Evolutionary conservation across 176 grass and related monocot species (phyloP).

Genomic region (Musa beccarii): DNA sequence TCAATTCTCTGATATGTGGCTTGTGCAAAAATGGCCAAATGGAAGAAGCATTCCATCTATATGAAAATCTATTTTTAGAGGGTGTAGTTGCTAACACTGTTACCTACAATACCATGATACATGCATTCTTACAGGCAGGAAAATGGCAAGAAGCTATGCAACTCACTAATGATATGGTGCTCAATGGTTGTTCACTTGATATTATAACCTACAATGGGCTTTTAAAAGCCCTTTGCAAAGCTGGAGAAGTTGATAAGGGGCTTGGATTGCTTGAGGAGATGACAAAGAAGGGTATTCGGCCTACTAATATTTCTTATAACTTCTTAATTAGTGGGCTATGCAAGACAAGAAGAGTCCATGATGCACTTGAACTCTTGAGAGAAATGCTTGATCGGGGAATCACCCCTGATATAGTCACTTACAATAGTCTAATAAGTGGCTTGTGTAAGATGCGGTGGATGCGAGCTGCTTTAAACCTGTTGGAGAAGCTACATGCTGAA

Average conservation of each 20-base stretch:
- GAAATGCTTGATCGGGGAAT: slow-evolving; percentile 69
- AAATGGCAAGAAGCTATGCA: slow-evolving; percentile 56
- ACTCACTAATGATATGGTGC: slow-evolving; percentile 67
- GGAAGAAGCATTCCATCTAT: slow-evolving; percentile 52
- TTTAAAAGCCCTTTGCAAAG: slow-evolving; percentile 74
- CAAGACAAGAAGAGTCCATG: slow-evolving; percentile 51
- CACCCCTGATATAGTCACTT: slow-evolving; percentile 80
- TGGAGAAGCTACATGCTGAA: slow-evolving; percentile 69
- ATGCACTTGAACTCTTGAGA: slow-evolving; percentile 69
- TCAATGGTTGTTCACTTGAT: slow-evolving; percentile 59
- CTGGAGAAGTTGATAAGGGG: slow-evolving; percentile 50
- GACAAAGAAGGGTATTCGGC: slow-evolving; percentile 59
- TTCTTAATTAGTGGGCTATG: slow-evolving; percentile 69
- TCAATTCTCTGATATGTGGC: slow-evolving; percentile 74
- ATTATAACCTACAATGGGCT: slow-evolving; percentile 78
- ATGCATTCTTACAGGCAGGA: slow-evolving; percentile 43
- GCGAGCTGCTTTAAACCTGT: slow-evolving; percentile 67
- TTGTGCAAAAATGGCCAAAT: slow-evolving; percentile 50
- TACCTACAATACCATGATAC: slow-evolving; percentile 82
- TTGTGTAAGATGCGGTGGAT: slow-evolving; percentile 74
- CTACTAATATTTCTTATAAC: slow-evolving; percentile 87
- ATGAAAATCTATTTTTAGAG: slow-evolving; percentile 53
- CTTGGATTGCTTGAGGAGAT: slow-evolving; percentile 62
- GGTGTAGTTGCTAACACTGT: slow-evolving; percentile 59
- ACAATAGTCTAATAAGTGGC: slow-evolving; percentile 87